phyloP scores from a whole-genome alignment of 768 basidiomycete genomes.

The Leccinum variicolor region DNA sequence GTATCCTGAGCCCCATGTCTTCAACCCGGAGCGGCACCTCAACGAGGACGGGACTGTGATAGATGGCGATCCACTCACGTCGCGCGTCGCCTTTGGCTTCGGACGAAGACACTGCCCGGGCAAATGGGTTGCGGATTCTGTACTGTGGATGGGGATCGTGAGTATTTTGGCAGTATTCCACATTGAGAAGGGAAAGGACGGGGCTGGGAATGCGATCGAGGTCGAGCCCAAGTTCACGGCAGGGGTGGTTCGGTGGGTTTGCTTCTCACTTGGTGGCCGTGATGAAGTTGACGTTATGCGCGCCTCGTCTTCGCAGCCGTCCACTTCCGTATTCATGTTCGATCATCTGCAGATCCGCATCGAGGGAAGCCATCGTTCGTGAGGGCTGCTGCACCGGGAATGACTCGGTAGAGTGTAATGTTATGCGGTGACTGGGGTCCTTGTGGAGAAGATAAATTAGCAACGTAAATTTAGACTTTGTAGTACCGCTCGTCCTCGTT shows the following conservation, averaged over 20 bases:
- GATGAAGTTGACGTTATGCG: slow-evolving; percentile 10
- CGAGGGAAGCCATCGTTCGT: slow-evolving; percentile 19
- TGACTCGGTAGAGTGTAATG: not conserved
- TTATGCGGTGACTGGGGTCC: slow-evolving; percentile 24
- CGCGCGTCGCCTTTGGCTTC: slow-evolving; percentile 29
- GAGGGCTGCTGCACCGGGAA: slow-evolving; percentile 1
- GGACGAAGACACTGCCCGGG: slow-evolving; percentile 32
- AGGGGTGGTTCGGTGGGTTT: slow-evolving; percentile 32
- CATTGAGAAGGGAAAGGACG: slow-evolving; percentile 22
- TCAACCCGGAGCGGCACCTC: slow-evolving; percentile 28
- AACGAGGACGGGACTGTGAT: slow-evolving; percentile 20
- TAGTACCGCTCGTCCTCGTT: not conserved
- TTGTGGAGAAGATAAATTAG: slow-evolving; percentile 14
- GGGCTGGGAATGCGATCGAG: slow-evolving; percentile 21
- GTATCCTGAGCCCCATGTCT: slow-evolving; percentile 24
- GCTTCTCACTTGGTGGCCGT: not conserved
- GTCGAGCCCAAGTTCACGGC: slow-evolving; percentile 28
- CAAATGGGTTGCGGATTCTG: slow-evolving; percentile 30
- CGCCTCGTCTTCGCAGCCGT: slow-evolving; percentile 20
- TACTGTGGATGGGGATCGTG: slow-evolving; percentile 31
- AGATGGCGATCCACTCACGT: slow-evolving; percentile 25
- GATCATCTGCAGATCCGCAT: slow-evolving; percentile 27
- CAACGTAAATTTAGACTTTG: slow-evolving; percentile 18
- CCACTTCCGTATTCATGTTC: slow-evolving; percentile 31
- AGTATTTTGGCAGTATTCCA: slow-evolving; percentile 25